Evolutionary conservation across 2,329 filamentous ascomycete species (phyloP).

Genomic region (Phyllosticta citrichinensis): DNA sequence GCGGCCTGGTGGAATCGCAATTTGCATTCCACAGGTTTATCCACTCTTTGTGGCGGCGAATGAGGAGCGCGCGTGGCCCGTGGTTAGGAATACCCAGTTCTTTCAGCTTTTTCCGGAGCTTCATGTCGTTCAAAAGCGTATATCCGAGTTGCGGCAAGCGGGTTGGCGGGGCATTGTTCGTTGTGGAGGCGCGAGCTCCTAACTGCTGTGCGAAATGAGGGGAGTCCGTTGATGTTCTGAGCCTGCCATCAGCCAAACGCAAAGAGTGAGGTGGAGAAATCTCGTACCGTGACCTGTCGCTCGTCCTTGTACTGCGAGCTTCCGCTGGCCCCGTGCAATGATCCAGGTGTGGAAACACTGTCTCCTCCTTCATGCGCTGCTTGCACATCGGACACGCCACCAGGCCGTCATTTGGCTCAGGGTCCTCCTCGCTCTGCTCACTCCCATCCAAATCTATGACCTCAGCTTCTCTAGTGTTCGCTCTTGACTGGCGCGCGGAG

Average conservation of each 20-base stretch:
- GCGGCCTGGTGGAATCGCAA: constrained; percentile 70
- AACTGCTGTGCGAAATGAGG: constrained; percentile 15
- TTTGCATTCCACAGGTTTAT: constrained; percentile 95
- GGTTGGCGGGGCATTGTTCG: constrained; percentile 26
- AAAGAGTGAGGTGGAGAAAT: not conserved
- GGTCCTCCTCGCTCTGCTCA: constrained; percentile 27
- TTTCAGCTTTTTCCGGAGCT: constrained; percentile 67
- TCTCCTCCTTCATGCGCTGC: constrained; percentile 65
- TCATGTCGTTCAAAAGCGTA: constrained; percentile 69
- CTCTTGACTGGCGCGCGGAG: constrained; percentile 22
- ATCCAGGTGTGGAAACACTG: constrained; percentile 75
- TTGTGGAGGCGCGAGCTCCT: constrained; percentile 9
- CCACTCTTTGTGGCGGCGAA: constrained; percentile 83
- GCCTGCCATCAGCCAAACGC: not conserved
- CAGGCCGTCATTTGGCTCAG: constrained; percentile 55
- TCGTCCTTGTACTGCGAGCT: constrained; percentile 17
- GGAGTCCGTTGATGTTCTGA: not conserved
- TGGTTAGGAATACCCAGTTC: constrained; percentile 68
- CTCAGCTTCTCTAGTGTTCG: constrained; percentile 14
- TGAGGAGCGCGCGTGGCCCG: constrained; percentile 60
- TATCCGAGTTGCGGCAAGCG: constrained; percentile 71
- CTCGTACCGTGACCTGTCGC: constrained; percentile 20
- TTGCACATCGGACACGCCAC: constrained; percentile 77
- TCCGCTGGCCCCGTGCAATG: constrained; percentile 41
- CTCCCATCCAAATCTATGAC: constrained; percentile 15